Conservation (phyloP, 768 basidiomycete species). For the Leccinum subgranulosum region DNA sequence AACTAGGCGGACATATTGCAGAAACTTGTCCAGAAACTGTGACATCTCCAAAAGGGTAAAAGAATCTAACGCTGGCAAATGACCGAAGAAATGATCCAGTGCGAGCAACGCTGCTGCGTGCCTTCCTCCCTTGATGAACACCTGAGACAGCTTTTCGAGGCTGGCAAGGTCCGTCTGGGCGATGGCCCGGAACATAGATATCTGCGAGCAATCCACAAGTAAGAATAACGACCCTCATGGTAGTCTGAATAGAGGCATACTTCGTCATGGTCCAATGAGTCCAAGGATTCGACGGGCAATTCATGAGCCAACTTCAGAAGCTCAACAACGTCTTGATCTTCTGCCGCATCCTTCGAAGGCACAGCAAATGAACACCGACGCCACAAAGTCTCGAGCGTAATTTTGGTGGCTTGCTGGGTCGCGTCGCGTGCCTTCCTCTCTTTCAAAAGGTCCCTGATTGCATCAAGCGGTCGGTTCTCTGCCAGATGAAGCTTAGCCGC, state of each 20-base stretch:
- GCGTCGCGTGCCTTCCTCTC: slow-evolving; percentile 30
- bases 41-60: slow-evolving; percentile 19
- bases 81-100: slow-evolving; percentile 6
- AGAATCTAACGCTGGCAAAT: slow-evolving; percentile 15
- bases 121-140: slow-evolving; percentile 21
- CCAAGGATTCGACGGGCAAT: slow-evolving; percentile 8
- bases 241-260: slow-evolving; percentile 6
- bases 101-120: slow-evolving; percentile 7
- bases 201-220: slow-evolving; percentile 1
- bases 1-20: slow-evolving; percentile 7
- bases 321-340: slow-evolving; percentile 1
- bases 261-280: slow-evolving; percentile 5
- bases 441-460: slow-evolving; percentile 43
- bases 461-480: slow-evolving; percentile 46
- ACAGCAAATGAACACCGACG: slow-evolving; percentile 40
- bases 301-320: slow-evolving; percentile 28
- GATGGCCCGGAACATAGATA: slow-evolving; percentile 36
- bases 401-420: slow-evolving; percentile 33
- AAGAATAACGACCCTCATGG: not conserved
- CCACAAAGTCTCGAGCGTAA: slow-evolving; percentile 47
- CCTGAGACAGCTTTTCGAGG: slow-evolving; percentile 32
- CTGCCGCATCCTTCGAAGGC: not conserved
- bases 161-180: slow-evolving; percentile 13
- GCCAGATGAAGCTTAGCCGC: slow-evolving; percentile 51
- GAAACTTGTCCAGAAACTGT: slow-evolving; percentile 2